Conservation (phyloP, 1,284 basidiomycete genomes). For the Peniophora sp. region DNA sequence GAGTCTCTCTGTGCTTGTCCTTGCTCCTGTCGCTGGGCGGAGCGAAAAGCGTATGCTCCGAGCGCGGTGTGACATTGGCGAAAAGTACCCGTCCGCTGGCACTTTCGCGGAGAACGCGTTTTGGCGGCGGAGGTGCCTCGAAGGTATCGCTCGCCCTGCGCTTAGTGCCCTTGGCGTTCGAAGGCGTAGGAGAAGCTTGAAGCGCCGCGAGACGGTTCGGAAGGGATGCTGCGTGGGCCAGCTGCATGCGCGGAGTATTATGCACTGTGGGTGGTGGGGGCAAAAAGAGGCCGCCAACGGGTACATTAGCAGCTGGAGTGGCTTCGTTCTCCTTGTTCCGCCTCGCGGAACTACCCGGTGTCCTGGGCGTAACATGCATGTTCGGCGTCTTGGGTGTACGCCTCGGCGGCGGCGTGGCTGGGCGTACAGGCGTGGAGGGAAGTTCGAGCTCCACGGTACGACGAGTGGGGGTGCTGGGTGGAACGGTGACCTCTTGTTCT, state of each 20-base stretch:
- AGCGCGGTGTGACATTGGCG: too few species aligned
- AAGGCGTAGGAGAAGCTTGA: not conserved
- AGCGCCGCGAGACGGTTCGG: not conserved
- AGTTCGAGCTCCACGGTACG: not conserved
- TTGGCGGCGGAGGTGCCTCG: not conserved
- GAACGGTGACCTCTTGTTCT: not conserved
- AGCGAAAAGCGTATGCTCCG: too few species aligned
- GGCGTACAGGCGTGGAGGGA: not conserved
- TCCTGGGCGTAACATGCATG: conserved; percentile 8
- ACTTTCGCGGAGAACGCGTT: too few species aligned
- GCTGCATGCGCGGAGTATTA: too few species aligned
- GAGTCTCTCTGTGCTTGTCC: too few species aligned
- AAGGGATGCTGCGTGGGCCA: not conserved
- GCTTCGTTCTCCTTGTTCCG: conserved; percentile 37
- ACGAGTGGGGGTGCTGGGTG: not conserved
- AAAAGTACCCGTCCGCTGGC: too few species aligned
- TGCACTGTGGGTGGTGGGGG: not conserved
- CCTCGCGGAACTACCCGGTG: conserved; percentile 10
- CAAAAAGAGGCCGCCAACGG: not conserved
- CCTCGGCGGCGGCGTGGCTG: not conserved
- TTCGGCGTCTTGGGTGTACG: conserved; percentile 8
- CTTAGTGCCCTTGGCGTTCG: not conserved
- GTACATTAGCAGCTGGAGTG: too few species aligned
- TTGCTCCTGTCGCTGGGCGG: too few species aligned
- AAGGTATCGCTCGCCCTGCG: not conserved